Evolutionary conservation across 108 stramenopile genomes (phyloP), one percentile per base, ranked within the genome.

Genomic region (Cyclotella baltica): DNA sequence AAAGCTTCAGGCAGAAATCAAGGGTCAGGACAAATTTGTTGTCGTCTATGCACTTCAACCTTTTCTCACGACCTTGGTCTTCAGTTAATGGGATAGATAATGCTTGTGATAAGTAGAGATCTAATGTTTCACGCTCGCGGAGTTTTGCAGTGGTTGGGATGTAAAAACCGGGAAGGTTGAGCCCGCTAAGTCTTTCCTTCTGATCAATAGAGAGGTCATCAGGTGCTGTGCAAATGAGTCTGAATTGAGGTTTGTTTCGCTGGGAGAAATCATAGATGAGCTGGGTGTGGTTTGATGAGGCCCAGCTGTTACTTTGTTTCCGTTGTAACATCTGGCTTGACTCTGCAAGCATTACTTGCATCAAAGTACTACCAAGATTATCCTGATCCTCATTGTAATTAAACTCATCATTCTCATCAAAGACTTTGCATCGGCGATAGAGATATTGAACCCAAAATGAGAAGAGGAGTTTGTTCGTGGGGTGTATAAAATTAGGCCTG

Each of bases 31-130:
- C 69, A 33, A 77, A 77, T 19, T 30, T 71, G n/a, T 77, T 70
- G 28, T 77, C 76, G 29, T 78, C 70, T 18, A 78, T 62, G 31
- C 70, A 78, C 13, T 53, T 28, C 43, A 78, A 33, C 2, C 34
- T 31, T 25, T 72, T 59, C 4, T 37, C 48, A 25, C 76, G 70
- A 33, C 27, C 4, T 30, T 48, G 43, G 11, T 38, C 61, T 61
- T 73, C 61, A 20, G 20, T 40, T 10, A 78, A 35, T 35, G 72
- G 71, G 4, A 78, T 53, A 40, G 36, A 43, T 20, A 78, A 51
- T 9, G 77, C 77, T 78, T 78, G 77, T n/a, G 77, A 72, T 30
- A 78, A 53, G 38, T 53, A 73, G 37, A 20, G 37, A 64, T 78
- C 77, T n/a, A 78, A 64, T 8, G 77, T 78, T 30, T 66, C 64